These are phyloP conservation scores for Ascochyta fabae DNA, from an alignment of 2,329 filamentous ascomycete species.

Conservation along the genomic window DNA sequence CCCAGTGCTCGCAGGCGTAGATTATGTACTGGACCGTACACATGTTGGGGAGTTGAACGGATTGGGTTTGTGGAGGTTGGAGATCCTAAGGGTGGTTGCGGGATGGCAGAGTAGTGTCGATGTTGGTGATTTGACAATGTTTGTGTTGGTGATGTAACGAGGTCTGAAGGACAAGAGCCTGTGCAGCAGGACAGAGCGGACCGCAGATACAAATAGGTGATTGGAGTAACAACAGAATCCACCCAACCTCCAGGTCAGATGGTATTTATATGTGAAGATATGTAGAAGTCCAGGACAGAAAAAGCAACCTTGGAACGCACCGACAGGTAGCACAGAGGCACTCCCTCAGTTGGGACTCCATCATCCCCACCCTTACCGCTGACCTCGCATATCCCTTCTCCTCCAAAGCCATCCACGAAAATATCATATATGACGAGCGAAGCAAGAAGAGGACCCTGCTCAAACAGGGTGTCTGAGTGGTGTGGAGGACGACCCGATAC, in stretches of 20 bases:
- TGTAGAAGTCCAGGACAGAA: not conserved
- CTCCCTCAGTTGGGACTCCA: not conserved
- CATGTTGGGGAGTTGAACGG: conserved; percentile 23
- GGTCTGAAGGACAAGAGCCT: not conserved
- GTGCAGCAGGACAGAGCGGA: not conserved
- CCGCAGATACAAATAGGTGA: not conserved
- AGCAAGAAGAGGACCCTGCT: conserved; percentile 10
- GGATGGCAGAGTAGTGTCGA: not conserved
- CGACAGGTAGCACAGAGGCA: conserved; percentile 11
- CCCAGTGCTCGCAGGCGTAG: conserved; percentile 42
- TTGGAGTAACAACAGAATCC: not conserved
- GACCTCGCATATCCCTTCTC: conserved; percentile 16
- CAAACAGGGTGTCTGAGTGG: conserved; percentile 5
- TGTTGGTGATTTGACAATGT: not conserved
- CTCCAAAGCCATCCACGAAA: conserved; percentile 3
- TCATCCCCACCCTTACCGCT: conserved; percentile 15
- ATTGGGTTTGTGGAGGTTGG: not conserved
- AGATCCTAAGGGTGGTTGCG: not conserved
- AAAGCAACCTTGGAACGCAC: conserved; percentile 16
- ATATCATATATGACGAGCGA: conserved; percentile 2
- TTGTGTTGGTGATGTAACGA: not conserved
- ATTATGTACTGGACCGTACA: conserved; percentile 44
- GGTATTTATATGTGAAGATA: conserved; percentile 8
- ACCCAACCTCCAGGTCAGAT: not conserved
- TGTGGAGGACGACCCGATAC: conserved; percentile 9